Evolutionary conservation across 2,329 filamentous ascomycete species (phyloP), one percentile per base, ranked within the genome.

Genomic region (Fusarium praegraminearum): DNA sequence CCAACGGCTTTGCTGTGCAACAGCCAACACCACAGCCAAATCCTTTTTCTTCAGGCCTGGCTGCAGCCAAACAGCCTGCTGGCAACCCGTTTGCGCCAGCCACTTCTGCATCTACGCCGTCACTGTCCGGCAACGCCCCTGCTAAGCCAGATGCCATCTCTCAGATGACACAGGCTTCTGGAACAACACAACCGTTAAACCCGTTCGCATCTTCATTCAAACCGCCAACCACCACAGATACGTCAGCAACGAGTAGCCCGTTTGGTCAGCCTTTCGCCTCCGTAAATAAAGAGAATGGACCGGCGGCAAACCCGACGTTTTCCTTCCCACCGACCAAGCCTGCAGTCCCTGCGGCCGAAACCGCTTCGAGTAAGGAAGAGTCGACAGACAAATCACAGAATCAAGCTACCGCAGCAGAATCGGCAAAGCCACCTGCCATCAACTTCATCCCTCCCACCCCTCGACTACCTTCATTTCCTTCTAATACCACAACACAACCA

Each of bases 71-170:
- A 12, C 54, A 65, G 41, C 52, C 70, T 28, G 55, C 58, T 36
- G 24, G 38, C 57, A 75, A 71, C 16, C 74, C 70, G 41, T 76
- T 75, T 53, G 71, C 71, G 22, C 22, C 68, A 4, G 30, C 51
- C 8, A 51, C 44, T 20, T 50, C 58, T 16, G 46, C 62, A 45
- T 40, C 36, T 32, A 15, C 50, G 15, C 46, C 66, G 18, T 66
- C 67, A 8, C 20, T 51, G 41, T 30, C 61, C 20, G 51, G 44
- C 30, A 57, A 45, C 24, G 20, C 49, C 24, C 40, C 72, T 56
- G 32, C 51, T 43, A 49, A 57, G 32, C 40, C 43, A 43, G 53
- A 60, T 20, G 22, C 62, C 22, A 43, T 9, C 43, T 38, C 49
- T 44, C 41, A 54, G 18, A 52, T 52, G 32, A 53, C 58, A 44